Evolutionary conservation across 2,329 filamentous ascomycete genomes (phyloP).

Genomic region (Graphiopsis chlorocephala): DNA sequence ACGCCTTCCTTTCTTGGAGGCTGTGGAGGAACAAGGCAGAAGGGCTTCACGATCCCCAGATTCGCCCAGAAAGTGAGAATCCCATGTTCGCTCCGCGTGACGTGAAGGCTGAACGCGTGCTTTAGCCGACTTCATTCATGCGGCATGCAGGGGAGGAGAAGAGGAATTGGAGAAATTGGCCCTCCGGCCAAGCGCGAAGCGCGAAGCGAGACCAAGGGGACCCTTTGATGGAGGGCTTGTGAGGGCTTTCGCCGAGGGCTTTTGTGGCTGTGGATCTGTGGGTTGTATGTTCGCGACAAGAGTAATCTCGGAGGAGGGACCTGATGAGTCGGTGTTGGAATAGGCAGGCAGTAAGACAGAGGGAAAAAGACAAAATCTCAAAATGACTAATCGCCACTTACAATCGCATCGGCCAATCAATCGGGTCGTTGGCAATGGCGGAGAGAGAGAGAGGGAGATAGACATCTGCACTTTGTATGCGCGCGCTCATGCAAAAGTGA

Average conservation of each 20-base stretch:
- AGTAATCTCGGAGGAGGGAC: background rate
- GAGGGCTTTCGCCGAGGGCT: no score
- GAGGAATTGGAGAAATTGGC: background rate
- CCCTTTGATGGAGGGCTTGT: background rate
- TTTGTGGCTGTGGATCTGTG: no score
- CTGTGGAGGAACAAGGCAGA: background rate
- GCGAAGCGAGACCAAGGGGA: background rate
- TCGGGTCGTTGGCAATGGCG: background rate
- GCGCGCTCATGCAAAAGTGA: no score
- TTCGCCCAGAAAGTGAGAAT: background rate
- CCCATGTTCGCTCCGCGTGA: no score
- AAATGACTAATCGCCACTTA: background rate
- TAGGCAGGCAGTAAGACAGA: background rate
- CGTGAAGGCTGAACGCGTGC: no score
- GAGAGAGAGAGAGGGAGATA: no score
- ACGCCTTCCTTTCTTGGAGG: background rate
- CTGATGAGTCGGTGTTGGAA: background rate
- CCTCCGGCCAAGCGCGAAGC: background rate
- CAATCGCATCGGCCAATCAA: background rate
- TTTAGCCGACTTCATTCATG: background rate
- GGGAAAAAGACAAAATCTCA: background rate
- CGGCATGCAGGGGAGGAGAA: background rate
- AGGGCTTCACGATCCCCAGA: background rate
- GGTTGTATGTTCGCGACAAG: background rate
- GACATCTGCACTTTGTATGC: no score